Percentiles rank a stretch among this genome's conserved stretches.
These are phyloP conservation scores for Eucalyptus marginata DNA, from an alignment of 345 rosid genomes.

Conservation along the genomic window DNA sequence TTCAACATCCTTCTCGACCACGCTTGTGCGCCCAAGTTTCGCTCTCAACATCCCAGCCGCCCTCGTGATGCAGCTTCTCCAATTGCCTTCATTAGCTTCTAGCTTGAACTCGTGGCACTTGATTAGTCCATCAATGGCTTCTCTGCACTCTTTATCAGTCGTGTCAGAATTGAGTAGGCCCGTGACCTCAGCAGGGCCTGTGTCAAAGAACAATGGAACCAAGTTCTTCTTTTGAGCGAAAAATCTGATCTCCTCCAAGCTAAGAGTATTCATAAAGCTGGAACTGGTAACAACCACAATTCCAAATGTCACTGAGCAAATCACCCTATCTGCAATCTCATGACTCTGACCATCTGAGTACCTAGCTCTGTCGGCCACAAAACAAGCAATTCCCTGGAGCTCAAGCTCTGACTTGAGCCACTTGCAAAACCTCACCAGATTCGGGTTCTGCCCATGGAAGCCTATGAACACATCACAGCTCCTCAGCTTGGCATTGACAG, in stretches of 20 bases:
- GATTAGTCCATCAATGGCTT: constrained; percentile 70
- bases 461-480: constrained; percentile 89
- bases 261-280: constrained; percentile 48
- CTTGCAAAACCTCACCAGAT: constrained; percentile 70
- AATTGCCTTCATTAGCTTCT: constrained; percentile 63
- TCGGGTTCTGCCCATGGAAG: constrained; percentile 79
- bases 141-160: constrained; percentile 60
- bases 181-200: constrained; percentile 47
- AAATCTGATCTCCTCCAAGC: constrained; percentile 83
- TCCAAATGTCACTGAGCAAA: constrained; percentile 74
- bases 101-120: constrained; percentile 73
- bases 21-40: constrained; percentile 81
- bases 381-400: constrained; percentile 90
- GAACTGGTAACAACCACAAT: constrained; percentile 58
- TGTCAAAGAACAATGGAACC: constrained; percentile 70
- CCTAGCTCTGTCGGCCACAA: constrained; percentile 78
- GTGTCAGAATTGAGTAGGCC: constrained; percentile 53
- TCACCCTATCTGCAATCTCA: constrained; percentile 80
- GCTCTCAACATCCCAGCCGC: constrained; percentile 37
- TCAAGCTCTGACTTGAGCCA: constrained; percentile 95
- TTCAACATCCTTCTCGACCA: constrained; percentile 38
- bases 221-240: constrained; percentile 86
- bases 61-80: constrained; percentile 71
- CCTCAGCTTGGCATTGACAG: constrained; percentile 62
- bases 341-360: constrained; percentile 73